phyloP scores from a whole-genome alignment of 257 asterid species.

The Solanum medicagineum region DNA sequence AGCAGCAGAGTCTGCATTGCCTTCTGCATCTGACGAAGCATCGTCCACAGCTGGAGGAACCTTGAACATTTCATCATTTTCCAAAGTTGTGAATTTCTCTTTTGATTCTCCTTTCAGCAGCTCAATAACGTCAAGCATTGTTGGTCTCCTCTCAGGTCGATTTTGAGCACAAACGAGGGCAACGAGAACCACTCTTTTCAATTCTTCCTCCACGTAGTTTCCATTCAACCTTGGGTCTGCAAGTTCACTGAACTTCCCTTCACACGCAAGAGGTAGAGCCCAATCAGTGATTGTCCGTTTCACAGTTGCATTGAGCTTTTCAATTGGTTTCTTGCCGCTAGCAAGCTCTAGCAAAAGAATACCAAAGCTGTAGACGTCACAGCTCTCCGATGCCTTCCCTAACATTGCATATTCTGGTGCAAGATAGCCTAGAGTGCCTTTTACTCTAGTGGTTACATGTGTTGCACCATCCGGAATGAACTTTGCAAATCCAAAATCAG shows the following conservation, averaged over 20 bases:
- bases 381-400: constrained; percentile 82
- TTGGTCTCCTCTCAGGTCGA: constrained; percentile 72
- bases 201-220: constrained; percentile 60
- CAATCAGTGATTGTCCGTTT: constrained; percentile 63
- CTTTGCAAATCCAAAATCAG: constrained; percentile 86
- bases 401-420: constrained; percentile 90
- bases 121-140: constrained; percentile 64
- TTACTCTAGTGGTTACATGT: constrained; percentile 69
- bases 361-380: constrained; percentile 89
- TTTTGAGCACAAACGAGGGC: constrained; percentile 56
- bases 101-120: constrained; percentile 54
- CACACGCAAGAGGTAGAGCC: constrained; percentile 71
- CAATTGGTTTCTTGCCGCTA: constrained; percentile 79
- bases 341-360: constrained; percentile 90
- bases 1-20: constrained; percentile 22
- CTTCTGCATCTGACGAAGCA: constrained; percentile 27
- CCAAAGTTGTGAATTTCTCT: constrained; percentile 54
- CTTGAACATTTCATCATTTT: constrained; percentile 65
- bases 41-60: constrained; percentile 11
- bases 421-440: constrained; percentile 89
- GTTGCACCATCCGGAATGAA: constrained; percentile 88
- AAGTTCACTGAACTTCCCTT: constrained; percentile 46
- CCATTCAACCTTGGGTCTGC: constrained; percentile 59
- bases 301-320: constrained; percentile 33
- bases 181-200: constrained; percentile 54